Percentiles rank a stretch among this genome's conserved stretches.
Conservation (phyloP, 139 green algal genomes). For the Chlorella sorokiniana region DNA sequence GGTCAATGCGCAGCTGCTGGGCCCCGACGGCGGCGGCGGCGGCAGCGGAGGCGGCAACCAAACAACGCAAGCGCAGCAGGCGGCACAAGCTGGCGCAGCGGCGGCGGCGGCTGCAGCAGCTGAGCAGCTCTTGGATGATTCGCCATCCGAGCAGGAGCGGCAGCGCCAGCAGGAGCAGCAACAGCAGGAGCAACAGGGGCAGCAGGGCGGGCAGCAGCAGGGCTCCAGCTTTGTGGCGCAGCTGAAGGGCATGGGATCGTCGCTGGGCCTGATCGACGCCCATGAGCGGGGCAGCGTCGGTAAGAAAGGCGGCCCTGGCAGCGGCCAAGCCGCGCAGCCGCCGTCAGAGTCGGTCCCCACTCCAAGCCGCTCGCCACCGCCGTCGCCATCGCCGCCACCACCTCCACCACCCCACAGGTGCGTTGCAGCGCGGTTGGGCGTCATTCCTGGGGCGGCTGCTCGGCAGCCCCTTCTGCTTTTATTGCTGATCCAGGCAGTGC, state of each 20-base stretch:
- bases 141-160: too few relatives aligned
- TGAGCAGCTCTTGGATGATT: too few relatives aligned
- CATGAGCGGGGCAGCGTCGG: not conserved
- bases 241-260: slow-evolving; percentile 5
- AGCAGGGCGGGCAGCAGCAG: not conserved
- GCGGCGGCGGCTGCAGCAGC: too few relatives aligned
- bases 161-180: not conserved
- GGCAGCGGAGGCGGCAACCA: not conserved
- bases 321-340: not conserved
- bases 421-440: not conserved
- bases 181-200: not conserved
- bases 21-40: not conserved
- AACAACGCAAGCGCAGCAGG: not conserved
- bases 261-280: not conserved
- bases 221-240: not conserved
- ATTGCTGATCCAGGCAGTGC: not conserved
- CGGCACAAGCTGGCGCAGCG: not conserved
- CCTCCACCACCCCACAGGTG: not conserved
- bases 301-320: not conserved
- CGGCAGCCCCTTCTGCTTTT: not conserved
- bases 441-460: not conserved
- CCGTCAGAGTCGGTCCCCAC: not conserved
- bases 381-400: not conserved
- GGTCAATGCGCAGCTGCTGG: slow-evolving; percentile 11
- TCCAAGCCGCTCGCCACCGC: too few relatives aligned